These are phyloP conservation scores for Trichosporon asahii DNA, from an alignment of 1,284 basidiomycete genomes.

Conservation along the genomic window DNA sequence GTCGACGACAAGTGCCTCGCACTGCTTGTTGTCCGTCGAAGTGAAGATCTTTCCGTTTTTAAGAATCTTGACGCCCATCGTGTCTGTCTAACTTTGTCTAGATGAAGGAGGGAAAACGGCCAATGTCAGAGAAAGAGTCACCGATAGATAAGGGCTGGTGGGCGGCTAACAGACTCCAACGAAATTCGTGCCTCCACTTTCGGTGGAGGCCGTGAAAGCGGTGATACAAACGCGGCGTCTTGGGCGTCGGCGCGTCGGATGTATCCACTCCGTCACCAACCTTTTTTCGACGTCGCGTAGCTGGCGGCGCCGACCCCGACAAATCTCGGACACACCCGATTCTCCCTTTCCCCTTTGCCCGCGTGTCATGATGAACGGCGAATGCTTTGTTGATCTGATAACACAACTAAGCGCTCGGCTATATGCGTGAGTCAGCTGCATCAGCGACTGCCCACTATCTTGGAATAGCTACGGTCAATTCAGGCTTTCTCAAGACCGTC, in stretches of 20 bases:
- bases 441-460: background rate
- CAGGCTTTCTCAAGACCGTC: background rate
- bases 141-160: background rate
- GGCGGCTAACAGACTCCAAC: background rate
- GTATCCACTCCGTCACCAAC: background rate
- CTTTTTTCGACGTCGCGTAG: background rate
- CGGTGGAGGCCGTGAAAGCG: conserved; percentile 4
- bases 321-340: too few species aligned
- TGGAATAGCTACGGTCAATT: background rate
- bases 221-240: background rate
- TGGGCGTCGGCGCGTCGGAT: background rate
- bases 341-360: too few species aligned
- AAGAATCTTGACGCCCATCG: conserved; percentile 16
- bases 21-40: conserved; percentile 22
- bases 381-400: too few species aligned
- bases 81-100: background rate
- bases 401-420: too few species aligned
- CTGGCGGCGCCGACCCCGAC: too few species aligned
- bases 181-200: background rate
- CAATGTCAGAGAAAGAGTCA: too few species aligned
- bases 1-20: conserved; percentile 27
- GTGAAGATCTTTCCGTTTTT: conserved; percentile 38
- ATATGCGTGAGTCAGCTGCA: too few species aligned
- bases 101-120: background rate
- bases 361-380: too few species aligned